Percentiles rank a stretch among this genome's conserved stretches.
phyloP scores from a whole-genome alignment of 345 rosid species.

The Anastatica hierochuntica region DNA sequence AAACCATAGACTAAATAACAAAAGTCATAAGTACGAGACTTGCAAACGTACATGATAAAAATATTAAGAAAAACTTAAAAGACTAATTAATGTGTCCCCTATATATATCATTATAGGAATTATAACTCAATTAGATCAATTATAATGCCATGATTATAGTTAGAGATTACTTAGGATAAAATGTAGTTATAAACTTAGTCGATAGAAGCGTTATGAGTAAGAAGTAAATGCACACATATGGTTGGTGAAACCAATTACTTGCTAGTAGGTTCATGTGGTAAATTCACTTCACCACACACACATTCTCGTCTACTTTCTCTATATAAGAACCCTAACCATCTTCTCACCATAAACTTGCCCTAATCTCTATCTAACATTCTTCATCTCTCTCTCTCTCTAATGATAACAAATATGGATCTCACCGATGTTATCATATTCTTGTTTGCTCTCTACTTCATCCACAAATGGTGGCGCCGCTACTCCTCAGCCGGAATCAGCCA shows the following conservation, averaged over 20 bases:
- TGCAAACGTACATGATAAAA: no score
- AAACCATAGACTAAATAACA: no score
- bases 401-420: conserved; percentile 35
- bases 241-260: conserved; percentile 26
- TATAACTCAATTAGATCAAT: no score
- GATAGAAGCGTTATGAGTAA: no score
- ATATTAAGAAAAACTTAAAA: no score
- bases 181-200: not conserved
- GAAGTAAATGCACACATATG: conserved; percentile 23
- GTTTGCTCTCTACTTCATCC: conserved; percentile 33
- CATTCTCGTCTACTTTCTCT: conserved; percentile 13
- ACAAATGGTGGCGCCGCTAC: conserved; percentile 47
- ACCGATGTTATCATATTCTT: conserved; percentile 41
- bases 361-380: conserved; percentile 7
- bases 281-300: conserved; percentile 7
- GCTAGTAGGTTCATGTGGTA: not conserved
- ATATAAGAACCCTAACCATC: conserved; percentile 11
- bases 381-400: not conserved
- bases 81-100: no score
- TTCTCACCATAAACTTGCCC: conserved; percentile 6
- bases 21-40: no score
- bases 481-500: conserved; percentile 7
- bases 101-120: no score
- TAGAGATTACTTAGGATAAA: not conserved
- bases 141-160: no score